A percentile compares a stretch with the other conserved stretches of the same genome.
Conservation (phyloP, 768 basidiomycete genomes). For the Steccherinum ochraceum region DNA sequence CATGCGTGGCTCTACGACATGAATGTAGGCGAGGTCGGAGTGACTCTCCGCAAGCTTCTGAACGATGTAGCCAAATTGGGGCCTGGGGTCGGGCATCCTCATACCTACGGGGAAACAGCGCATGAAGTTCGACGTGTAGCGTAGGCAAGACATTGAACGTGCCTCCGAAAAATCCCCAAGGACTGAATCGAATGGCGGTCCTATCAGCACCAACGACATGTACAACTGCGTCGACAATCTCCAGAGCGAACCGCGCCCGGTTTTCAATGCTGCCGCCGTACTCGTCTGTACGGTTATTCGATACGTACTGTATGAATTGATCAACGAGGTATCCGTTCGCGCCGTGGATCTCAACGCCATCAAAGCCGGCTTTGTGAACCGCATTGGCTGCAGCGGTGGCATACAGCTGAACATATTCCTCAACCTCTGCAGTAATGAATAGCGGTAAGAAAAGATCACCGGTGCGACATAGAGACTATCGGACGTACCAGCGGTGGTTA, state of each 20-base stretch:
- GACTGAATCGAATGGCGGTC: conserved; percentile 30
- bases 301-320: too few relatives aligned
- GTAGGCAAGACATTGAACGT: not conserved
- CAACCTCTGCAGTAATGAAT: conserved; percentile 19
- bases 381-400: conserved; percentile 18
- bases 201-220: conserved; percentile 34
- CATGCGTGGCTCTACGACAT: conserved; percentile 25
- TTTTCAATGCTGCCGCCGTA: conserved; percentile 45
- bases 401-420: conserved; percentile 28
- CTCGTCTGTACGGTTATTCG: too few relatives aligned
- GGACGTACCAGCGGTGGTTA: too few relatives aligned
- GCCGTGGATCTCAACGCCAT: too few relatives aligned
- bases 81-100: conserved; percentile 46
- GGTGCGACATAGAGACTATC: too few relatives aligned
- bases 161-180: conserved; percentile 27
- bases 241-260: conserved; percentile 32
- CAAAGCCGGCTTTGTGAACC: conserved; percentile 20
- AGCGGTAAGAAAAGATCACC: too few relatives aligned
- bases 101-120: conserved; percentile 35
- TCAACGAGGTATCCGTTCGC: too few relatives aligned
- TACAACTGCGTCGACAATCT: conserved; percentile 29
- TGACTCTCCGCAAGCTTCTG: conserved; percentile 13
- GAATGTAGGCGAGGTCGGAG: conserved; percentile 35
- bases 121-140: conserved; percentile 6
- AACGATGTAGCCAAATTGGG: conserved; percentile 47